A percentile compares a stretch with the other conserved stretches of the same genome.
Conservation (phyloP, 768 basidiomycete genomes). For the Leccinellum luteum region DNA sequence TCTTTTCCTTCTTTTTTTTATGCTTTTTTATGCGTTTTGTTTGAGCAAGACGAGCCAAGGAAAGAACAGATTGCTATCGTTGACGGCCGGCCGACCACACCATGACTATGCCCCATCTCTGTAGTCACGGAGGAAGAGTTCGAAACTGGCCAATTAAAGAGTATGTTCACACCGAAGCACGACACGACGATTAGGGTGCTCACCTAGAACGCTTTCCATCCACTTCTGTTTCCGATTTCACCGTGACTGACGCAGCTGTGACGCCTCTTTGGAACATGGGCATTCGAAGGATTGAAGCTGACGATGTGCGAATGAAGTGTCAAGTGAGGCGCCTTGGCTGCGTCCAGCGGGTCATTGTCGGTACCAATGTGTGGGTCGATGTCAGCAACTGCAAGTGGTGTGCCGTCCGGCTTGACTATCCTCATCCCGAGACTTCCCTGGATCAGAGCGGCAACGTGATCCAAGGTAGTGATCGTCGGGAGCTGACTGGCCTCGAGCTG, state of each 20-base stretch:
- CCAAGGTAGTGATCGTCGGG: constrained; percentile 2
- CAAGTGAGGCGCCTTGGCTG: constrained; percentile 5
- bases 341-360: background rate
- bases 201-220: constrained; percentile 5
- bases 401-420: constrained; percentile 14
- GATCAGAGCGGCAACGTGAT: background rate
- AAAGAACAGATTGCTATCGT: background rate
- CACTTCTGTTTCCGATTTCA: background rate
- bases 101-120: background rate
- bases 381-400: constrained; percentile 1
- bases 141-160: background rate
- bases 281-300: background rate
- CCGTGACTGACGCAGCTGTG: background rate
- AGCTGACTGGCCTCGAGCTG: background rate
- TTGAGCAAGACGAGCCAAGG: background rate
- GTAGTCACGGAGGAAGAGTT: background rate
- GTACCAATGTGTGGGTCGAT: background rate
- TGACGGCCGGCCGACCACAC: too few relatives aligned
- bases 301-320: constrained; percentile 12
- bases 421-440: constrained; percentile 10
- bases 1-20: background rate
- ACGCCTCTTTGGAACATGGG: background rate
- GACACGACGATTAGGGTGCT: background rate
- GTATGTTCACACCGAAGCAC: background rate
- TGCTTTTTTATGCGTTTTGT: too few relatives aligned